Evolutionary conservation across 2,329 filamentous ascomycete genomes (phyloP).

Genomic region (Stagonosporopsis chrysanthemi): DNA sequence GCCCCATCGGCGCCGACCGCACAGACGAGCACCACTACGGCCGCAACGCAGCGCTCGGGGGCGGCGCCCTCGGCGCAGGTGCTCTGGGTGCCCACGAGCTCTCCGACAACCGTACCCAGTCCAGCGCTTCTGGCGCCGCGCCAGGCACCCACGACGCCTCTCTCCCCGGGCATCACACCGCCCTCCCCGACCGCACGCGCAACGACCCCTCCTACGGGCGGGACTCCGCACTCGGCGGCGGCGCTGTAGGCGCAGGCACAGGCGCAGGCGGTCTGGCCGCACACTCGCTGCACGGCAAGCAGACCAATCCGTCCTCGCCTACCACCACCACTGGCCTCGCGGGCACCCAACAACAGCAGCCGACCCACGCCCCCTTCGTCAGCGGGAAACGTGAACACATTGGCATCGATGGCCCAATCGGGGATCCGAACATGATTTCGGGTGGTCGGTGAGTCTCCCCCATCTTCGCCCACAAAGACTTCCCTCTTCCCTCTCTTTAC

Average conservation of each 20-base stretch:
- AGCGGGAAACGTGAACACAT: slow-evolving; percentile 37
- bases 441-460: slow-evolving; percentile 37
- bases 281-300: slow-evolving; percentile 33
- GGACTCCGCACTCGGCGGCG: slow-evolving; percentile 40
- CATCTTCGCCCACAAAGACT: too few species aligned
- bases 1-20: slow-evolving; percentile 1
- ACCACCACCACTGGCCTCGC: slow-evolving; percentile 6
- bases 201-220: slow-evolving; percentile 33
- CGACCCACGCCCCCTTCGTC: not conserved
- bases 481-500: not conserved
- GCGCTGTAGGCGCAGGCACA: slow-evolving; percentile 38
- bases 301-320: not conserved
- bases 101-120: slow-evolving; percentile 5
- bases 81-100: slow-evolving; percentile 32
- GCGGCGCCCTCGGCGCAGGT: slow-evolving; percentile 39
- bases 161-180: slow-evolving; percentile 6
- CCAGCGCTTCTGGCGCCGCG: not conserved
- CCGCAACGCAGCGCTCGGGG: slow-evolving; percentile 39
- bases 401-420: slow-evolving; percentile 43
- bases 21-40: slow-evolving; percentile 31
- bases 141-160: not conserved
- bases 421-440: slow-evolving; percentile 33
- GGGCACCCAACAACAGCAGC: slow-evolving; percentile 12
- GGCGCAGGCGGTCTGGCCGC: slow-evolving; percentile 40
- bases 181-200: slow-evolving; percentile 13